Conservation (phyloP, 2,329 filamentous ascomycete genomes). For the Xylaria sp. region DNA sequence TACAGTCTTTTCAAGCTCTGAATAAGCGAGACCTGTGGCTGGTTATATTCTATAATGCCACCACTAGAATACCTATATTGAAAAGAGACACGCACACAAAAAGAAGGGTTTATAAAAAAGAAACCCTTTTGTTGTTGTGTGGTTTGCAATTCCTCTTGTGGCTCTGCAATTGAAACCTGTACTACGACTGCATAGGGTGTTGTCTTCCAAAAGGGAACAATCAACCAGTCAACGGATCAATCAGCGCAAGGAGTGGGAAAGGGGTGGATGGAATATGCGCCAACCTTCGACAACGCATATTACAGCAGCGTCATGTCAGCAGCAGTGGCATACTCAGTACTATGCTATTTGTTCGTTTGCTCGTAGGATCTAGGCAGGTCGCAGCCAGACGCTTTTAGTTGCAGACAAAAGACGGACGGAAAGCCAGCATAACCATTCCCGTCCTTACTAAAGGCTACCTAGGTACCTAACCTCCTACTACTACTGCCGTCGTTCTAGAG, state of each 20-base stretch:
- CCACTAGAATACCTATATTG: background rate
- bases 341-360: conserved; percentile 38
- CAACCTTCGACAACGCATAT: conserved; percentile 27
- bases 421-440: conserved; percentile 43
- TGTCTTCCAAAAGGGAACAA: conserved; percentile 1
- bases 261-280: conserved; percentile 11
- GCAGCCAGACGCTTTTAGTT: conserved; percentile 29
- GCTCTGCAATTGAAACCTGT: conserved; percentile 28
- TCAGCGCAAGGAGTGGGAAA: conserved; percentile 5
- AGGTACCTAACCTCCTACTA: too few relatives aligned
- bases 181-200: conserved; percentile 17
- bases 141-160: conserved; percentile 15
- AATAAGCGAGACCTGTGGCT: conserved; percentile 38
- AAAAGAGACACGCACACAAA: background rate
- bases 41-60: conserved; percentile 10
- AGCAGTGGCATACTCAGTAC: conserved; percentile 25
- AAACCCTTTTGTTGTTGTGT: background rate
- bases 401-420: conserved; percentile 38
- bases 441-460: background rate
- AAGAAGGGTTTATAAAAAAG: conserved; percentile 22
- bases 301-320: conserved; percentile 37
- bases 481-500: conserved; percentile 20
- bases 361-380: conserved; percentile 29
- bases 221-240: conserved; percentile 8
- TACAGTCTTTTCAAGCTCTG: conserved; percentile 22